Percentiles rank a stretch among this genome's conserved stretches.
Conservation (phyloP, 2,329 filamentous ascomycete genomes). For the Fusarium miscanthi region DNA sequence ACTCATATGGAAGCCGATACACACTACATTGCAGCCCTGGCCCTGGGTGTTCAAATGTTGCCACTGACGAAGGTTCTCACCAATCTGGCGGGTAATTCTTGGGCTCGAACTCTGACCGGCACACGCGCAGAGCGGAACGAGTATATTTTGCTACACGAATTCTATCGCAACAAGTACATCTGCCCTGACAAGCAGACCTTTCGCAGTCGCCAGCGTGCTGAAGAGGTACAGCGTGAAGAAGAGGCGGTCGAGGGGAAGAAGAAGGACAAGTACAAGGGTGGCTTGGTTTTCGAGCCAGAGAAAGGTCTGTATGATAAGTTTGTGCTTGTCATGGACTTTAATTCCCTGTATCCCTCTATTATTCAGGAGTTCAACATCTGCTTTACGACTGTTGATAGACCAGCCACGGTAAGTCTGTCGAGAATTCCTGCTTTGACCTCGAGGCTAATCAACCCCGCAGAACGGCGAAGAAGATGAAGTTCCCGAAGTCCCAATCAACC, state of each 20-base stretch:
- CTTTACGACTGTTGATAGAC: slow-evolving; percentile 94
- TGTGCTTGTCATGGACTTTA: slow-evolving; percentile 99
- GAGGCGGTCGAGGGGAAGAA: slow-evolving; percentile 84
- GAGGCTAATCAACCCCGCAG: slow-evolving; percentile 48
- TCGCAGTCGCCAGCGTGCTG: slow-evolving; percentile 76
- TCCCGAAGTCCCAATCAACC: slow-evolving; percentile 83
- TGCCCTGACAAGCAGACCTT: slow-evolving; percentile 94
- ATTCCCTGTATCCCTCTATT: slow-evolving; percentile 97
- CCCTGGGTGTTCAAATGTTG: slow-evolving; percentile 89
- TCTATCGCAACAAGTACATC: slow-evolving; percentile 96
- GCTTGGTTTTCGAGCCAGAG: slow-evolving; percentile 97
- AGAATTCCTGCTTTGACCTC: background rate
- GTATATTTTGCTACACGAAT: slow-evolving; percentile 98
- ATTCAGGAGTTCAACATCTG: slow-evolving; percentile 99
- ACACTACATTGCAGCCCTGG: slow-evolving; percentile 92
- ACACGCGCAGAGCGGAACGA: slow-evolving; percentile 98
- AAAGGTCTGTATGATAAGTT: slow-evolving; percentile 98
- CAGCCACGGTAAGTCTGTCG: slow-evolving; percentile 68
- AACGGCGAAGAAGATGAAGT: slow-evolving; percentile 84
- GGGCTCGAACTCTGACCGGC: slow-evolving; percentile 94
- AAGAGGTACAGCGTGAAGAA: slow-evolving; percentile 77
- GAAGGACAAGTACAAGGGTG: slow-evolving; percentile 99
- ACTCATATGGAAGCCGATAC: slow-evolving; percentile 96
- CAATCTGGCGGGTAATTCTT: slow-evolving; percentile 96
- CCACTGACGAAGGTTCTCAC: slow-evolving; percentile 95